A percentile compares a stretch with the other conserved stretches of the same genome.
Conservation (phyloP, 1,284 basidiomycete genomes). For the Pisolithus thermaeus region DNA sequence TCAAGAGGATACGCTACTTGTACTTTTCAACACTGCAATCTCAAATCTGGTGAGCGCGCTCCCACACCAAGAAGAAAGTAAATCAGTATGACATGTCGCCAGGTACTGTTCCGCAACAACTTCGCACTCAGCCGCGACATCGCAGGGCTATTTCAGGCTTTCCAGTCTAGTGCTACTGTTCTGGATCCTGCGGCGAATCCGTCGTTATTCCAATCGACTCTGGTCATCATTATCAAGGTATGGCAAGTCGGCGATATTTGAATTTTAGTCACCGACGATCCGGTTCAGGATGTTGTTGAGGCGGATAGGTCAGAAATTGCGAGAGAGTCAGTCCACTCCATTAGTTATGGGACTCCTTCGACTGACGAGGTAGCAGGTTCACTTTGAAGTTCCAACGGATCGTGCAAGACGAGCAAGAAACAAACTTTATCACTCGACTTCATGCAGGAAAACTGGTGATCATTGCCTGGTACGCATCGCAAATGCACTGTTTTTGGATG, state of each 20-base stretch:
- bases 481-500: neutral
- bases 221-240: constrained; percentile 58
- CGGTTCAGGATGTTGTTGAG: constrained; percentile 48
- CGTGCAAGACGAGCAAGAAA: constrained; percentile 51
- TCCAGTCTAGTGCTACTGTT: constrained; percentile 55
- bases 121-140: constrained; percentile 57
- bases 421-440: constrained; percentile 54
- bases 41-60: constrained; percentile 46
- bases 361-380: constrained; percentile 32
- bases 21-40: constrained; percentile 58
- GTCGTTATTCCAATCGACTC: constrained; percentile 49
- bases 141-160: constrained; percentile 54
- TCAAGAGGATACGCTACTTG: constrained; percentile 57
- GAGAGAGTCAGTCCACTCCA: constrained; percentile 37
- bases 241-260: too few relatives aligned
- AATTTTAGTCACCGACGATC: neutral
- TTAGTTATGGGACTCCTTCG: neutral
- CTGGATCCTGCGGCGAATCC: constrained; percentile 55
- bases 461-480: constrained; percentile 37
- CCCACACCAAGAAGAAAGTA: neutral
- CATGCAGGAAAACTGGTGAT: constrained; percentile 50
- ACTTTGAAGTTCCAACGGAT: constrained; percentile 49
- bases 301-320: constrained; percentile 50
- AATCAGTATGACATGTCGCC: neutral
- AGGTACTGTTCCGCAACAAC: constrained; percentile 62